These are phyloP conservation scores for Dichotomopilus funicola DNA, from an alignment of 2,329 filamentous ascomycete species.

Conservation along the genomic window DNA sequence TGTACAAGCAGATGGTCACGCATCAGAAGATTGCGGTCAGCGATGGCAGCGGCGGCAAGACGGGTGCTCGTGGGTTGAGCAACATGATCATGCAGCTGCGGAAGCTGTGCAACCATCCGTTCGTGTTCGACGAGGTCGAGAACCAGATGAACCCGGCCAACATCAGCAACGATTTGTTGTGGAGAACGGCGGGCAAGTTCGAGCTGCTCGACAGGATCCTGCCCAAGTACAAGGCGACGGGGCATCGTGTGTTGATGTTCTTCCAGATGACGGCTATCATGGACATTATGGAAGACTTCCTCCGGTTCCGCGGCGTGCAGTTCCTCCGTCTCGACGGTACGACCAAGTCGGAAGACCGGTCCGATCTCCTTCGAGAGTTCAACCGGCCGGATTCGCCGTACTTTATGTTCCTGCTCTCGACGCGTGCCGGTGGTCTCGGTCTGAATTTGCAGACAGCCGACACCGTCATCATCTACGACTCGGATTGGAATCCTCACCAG, in stretches of 20 bases:
- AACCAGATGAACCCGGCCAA: slow-evolving; percentile 93
- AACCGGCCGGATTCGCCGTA: slow-evolving; percentile 87
- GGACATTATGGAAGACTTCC: slow-evolving; percentile 99
- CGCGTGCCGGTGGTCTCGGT: slow-evolving; percentile 94
- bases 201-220: slow-evolving; percentile 87
- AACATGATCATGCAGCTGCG: slow-evolving; percentile 99
- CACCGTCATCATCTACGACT: slow-evolving; percentile 99
- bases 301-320: slow-evolving; percentile 73
- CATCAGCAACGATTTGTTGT: slow-evolving; percentile 85
- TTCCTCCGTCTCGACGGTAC: slow-evolving; percentile 94
- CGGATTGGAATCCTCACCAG: slow-evolving; percentile 98
- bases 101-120: slow-evolving; percentile 98
- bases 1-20: slow-evolving; percentile 96
- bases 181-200: slow-evolving; percentile 95
- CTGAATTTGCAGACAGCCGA: slow-evolving; percentile 96
- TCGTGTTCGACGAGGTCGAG: slow-evolving; percentile 96
- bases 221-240: slow-evolving; percentile 85
- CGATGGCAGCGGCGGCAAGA: slow-evolving; percentile 93
- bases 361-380: slow-evolving; percentile 80
- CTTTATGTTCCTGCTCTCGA: slow-evolving; percentile 98
- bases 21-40: slow-evolving; percentile 92
- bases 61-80: slow-evolving; percentile 85
- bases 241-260: slow-evolving; percentile 97
- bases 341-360: slow-evolving; percentile 95
- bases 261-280: slow-evolving; percentile 99